Conservation (phyloP, 768 basidiomycete species). For the Boletus sensibilis region DNA sequence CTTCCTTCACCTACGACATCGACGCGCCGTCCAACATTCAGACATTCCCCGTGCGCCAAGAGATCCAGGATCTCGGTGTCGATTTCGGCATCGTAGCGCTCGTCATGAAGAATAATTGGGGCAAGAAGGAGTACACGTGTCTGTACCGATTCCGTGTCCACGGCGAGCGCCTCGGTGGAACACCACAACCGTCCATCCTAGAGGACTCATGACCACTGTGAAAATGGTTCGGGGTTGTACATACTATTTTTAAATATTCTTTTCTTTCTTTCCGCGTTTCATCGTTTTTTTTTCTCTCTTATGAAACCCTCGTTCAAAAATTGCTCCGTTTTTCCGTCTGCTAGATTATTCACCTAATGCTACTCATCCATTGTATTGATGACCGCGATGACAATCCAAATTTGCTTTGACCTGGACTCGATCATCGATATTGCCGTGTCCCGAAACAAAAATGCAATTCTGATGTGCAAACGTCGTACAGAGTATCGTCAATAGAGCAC, state of each 20-base stretch:
- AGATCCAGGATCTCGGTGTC: slow-evolving; percentile 65
- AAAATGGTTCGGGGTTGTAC: slow-evolving; percentile 1
- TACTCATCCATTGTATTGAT: slow-evolving; percentile 22
- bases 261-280: neutral
- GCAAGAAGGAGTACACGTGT: slow-evolving; percentile 79
- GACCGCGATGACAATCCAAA: slow-evolving; percentile 25
- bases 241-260: slow-evolving; percentile 6
- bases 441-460: neutral
- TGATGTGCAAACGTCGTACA: neutral
- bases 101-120: slow-evolving; percentile 85
- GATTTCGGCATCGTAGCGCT: slow-evolving; percentile 87
- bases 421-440: neutral
- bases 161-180: slow-evolving; percentile 52
- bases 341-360: slow-evolving; percentile 28
- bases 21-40: slow-evolving; percentile 60
- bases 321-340: slow-evolving; percentile 3
- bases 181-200: slow-evolving; percentile 36
- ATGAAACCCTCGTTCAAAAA: slow-evolving; percentile 7
- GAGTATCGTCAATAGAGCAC: neutral
- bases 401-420: neutral
- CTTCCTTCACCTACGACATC: slow-evolving; percentile 64
- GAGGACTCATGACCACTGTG: slow-evolving; percentile 17
- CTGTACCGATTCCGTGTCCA: slow-evolving; percentile 85
- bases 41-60: slow-evolving; percentile 72
- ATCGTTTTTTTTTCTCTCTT: neutral